Evolutionary conservation across 768 basidiomycete species (phyloP).

Genomic region (Suillus placidus): DNA sequence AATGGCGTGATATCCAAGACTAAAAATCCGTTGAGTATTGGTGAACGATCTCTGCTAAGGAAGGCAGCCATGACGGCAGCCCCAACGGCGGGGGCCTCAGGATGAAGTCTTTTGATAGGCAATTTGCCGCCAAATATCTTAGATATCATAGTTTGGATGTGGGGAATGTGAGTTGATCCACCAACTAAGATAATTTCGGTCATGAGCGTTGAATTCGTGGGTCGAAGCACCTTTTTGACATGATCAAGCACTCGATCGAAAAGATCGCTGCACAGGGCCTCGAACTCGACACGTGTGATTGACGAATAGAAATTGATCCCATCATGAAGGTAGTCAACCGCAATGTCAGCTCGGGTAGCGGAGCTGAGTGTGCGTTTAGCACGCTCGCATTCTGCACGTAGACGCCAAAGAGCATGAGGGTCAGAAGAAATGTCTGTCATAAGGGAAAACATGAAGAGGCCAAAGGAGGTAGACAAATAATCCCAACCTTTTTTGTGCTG

Average conservation of each 20-base stretch:
- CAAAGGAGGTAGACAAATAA: not conserved
- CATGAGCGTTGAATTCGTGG: slow-evolving; percentile 93
- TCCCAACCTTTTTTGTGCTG: too few relatives aligned
- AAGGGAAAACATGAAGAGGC: not conserved
- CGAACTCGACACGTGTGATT: slow-evolving; percentile 96
- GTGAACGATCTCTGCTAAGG: slow-evolving; percentile 94
- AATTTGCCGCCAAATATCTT: slow-evolving; percentile 99
- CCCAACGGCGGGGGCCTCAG: slow-evolving; percentile 97
- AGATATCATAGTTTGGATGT: slow-evolving; percentile 94
- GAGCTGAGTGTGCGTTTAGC: slow-evolving; percentile 98
- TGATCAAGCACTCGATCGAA: slow-evolving; percentile 93
- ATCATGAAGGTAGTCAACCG: slow-evolving; percentile 97
- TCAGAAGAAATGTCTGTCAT: slow-evolving; percentile 77
- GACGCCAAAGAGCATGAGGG: slow-evolving; percentile 93
- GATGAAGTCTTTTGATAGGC: slow-evolving; percentile 99
- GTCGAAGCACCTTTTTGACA: slow-evolving; percentile 96
- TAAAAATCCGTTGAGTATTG: slow-evolving; percentile 94
- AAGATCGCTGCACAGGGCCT: slow-evolving; percentile 92
- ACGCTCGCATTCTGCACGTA: slow-evolving; percentile 97
- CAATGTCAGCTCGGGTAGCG: slow-evolving; percentile 93
- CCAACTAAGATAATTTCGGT: slow-evolving; percentile 98
- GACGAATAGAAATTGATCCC: slow-evolving; percentile 99
- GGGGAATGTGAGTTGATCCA: slow-evolving; percentile 98
- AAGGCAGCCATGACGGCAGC: slow-evolving; percentile 76
- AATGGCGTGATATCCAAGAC: slow-evolving; percentile 92